Evolutionary conservation across 257 asterid genomes (phyloP).

Genomic region (Osmanthus fragrans): DNA sequence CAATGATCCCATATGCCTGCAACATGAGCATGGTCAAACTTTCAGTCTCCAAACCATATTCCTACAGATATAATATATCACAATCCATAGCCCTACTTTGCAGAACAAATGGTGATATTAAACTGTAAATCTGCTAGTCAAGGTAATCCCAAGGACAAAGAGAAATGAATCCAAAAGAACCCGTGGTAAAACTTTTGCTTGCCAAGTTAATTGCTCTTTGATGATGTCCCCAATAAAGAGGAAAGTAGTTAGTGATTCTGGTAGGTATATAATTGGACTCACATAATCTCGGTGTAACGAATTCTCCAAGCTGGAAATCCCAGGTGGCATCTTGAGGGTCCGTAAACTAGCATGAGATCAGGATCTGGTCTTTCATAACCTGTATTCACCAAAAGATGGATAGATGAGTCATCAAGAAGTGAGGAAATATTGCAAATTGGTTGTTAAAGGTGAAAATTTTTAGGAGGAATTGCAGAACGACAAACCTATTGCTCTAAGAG

Average conservation of each 20-base stretch:
- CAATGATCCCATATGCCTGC: slow-evolving; percentile 70
- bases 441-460: slow-evolving; percentile 9
- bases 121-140: no score
- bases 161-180: no score
- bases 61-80: neutral
- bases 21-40: slow-evolving; percentile 14
- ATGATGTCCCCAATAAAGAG: neutral
- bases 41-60: neutral
- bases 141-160: no score
- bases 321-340: slow-evolving; percentile 85
- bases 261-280: slow-evolving; percentile 33
- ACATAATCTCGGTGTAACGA: slow-evolving; percentile 92
- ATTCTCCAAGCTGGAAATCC: slow-evolving; percentile 97
- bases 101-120: no score
- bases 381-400: slow-evolving; percentile 33
- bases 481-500: slow-evolving; percentile 66
- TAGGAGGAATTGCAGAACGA: neutral
- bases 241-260: neutral
- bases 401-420: neutral
- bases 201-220: neutral
- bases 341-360: slow-evolving; percentile 83
- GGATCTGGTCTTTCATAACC: slow-evolving; percentile 37
- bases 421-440: neutral
- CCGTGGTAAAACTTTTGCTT: no score
- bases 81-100: no score